Conservation (phyloP, 1,139 yeast species). For the Kodamaea arcana region DNA sequence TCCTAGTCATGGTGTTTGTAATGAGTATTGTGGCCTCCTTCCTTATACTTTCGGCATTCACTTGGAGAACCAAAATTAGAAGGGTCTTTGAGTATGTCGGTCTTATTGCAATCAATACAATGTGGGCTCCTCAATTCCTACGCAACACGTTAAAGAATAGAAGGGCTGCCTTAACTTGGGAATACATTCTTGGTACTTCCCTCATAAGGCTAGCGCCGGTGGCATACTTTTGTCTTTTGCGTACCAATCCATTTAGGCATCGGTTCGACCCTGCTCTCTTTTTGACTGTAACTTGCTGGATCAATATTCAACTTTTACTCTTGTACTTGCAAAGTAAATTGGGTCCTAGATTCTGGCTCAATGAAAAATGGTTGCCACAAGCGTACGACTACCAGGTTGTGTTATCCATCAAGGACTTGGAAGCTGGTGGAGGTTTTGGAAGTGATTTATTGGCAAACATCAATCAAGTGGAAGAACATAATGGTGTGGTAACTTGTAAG, state of each 20-base stretch:
- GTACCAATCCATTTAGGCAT: conserved; percentile 48
- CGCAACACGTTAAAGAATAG: conserved; percentile 74
- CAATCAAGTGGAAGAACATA: conserved; percentile 28
- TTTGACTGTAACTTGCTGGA: conserved; percentile 45
- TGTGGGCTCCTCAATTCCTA: conserved; percentile 89
- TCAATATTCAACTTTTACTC: conserved; percentile 50
- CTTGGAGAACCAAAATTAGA: conserved; percentile 64
- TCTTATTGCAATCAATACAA: conserved; percentile 56
- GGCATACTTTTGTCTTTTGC: conserved; percentile 50
- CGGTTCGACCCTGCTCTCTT: conserved; percentile 53
- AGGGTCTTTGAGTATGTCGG: conserved; percentile 53
- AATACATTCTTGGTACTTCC: conserved; percentile 66
- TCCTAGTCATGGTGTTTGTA: conserved; percentile 48
- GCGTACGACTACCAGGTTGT: conserved; percentile 80
- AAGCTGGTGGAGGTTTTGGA: conserved; percentile 43
- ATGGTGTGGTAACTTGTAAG: conserved; percentile 26
- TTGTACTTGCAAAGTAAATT: conserved; percentile 58
- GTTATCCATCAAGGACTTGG: conserved; percentile 57
- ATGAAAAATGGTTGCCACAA: conserved; percentile 67
- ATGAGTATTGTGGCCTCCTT: conserved; percentile 57
- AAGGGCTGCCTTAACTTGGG: conserved; percentile 63
- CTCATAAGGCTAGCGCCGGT: conserved; percentile 62
- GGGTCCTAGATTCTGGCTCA: conserved; percentile 84
- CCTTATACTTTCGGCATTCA: conserved; percentile 50
- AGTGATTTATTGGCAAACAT: conserved; percentile 31